Evolutionary conservation across 2,329 filamentous ascomycete species (phyloP).

Genomic region (Penicillium thymicola): DNA sequence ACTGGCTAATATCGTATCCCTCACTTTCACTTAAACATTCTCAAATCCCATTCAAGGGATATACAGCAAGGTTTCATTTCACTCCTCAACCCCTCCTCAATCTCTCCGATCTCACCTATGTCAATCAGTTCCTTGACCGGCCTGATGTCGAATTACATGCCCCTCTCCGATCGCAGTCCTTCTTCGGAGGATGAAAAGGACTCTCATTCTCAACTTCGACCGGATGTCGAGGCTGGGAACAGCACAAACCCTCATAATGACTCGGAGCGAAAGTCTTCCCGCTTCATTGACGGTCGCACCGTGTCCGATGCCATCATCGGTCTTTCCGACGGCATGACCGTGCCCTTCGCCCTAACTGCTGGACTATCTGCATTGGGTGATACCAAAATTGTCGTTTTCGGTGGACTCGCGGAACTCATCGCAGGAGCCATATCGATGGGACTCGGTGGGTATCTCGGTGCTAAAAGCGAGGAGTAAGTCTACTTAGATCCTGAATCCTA

Average conservation of each 20-base stretch:
- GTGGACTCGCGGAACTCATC: conserved; percentile 71
- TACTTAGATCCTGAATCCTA: neutral
- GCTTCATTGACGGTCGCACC: conserved; percentile 36
- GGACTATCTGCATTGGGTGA: conserved; percentile 62
- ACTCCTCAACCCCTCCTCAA: too few species aligned
- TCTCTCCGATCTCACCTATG: conserved; percentile 19
- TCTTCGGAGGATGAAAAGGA: conserved; percentile 31
- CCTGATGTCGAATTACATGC: conserved; percentile 31
- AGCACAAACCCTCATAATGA: conserved; percentile 4
- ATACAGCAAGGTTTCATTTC: neutral
- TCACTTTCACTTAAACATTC: conserved; percentile 4
- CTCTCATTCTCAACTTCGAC: conserved; percentile 14
- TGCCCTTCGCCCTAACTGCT: conserved; percentile 75
- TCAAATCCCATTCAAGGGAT: conserved; percentile 6
- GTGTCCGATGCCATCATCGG: conserved; percentile 66
- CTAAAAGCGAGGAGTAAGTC: conserved; percentile 44
- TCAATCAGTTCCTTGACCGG: conserved; percentile 31
- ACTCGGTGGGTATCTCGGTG: conserved; percentile 69
- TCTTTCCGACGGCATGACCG: conserved; percentile 73
- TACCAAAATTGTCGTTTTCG: conserved; percentile 65
- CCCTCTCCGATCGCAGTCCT: conserved; percentile 17
- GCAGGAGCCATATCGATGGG: conserved; percentile 76
- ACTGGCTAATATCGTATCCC: neutral
- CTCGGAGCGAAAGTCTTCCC: conserved; percentile 25
- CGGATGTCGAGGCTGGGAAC: conserved; percentile 16